Conservation (phyloP, 73 alveolate genomes). For the Paramecium pentaurelia region DNA sequence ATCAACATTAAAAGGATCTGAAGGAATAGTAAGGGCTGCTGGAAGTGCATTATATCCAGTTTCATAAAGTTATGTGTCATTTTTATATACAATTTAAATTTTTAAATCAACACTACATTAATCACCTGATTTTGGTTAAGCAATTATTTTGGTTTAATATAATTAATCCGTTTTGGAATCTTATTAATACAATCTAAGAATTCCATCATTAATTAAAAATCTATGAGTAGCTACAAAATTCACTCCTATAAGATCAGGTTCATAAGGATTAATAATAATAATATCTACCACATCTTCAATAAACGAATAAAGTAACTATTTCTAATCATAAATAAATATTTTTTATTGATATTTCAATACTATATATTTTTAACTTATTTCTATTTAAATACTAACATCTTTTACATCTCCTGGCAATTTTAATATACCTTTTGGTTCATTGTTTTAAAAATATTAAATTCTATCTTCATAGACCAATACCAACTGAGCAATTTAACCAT, state of each 20-base stretch:
- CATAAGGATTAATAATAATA: not conserved
- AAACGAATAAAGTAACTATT: not conserved
- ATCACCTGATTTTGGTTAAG: not conserved
- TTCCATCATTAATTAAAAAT: slow-evolving; percentile 17
- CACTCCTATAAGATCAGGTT: slow-evolving; percentile 4
- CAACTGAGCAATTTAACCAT: not conserved
- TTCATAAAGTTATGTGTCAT: not conserved
- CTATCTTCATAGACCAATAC: not conserved
- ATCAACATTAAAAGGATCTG: not conserved
- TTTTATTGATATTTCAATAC: not conserved
- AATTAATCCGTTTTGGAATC: not conserved
- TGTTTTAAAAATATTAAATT: slow-evolving; percentile 5
- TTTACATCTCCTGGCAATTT: not conserved
- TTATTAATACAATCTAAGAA: not conserved
- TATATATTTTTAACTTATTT: not conserved
- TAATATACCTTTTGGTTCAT: not conserved
- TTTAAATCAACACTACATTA: not conserved
- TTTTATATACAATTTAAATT: not conserved
- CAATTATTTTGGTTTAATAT: not conserved
- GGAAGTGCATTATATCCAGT: not conserved
- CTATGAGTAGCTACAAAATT: not conserved
- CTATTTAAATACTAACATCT: not conserved
- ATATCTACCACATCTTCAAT: not conserved
- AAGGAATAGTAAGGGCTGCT: not conserved
- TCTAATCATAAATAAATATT: not conserved